Evolutionary conservation across 2,329 filamentous ascomycete species (phyloP), one percentile per base, ranked within the genome.

Genomic region (Aspergillus quadrilineatus): DNA sequence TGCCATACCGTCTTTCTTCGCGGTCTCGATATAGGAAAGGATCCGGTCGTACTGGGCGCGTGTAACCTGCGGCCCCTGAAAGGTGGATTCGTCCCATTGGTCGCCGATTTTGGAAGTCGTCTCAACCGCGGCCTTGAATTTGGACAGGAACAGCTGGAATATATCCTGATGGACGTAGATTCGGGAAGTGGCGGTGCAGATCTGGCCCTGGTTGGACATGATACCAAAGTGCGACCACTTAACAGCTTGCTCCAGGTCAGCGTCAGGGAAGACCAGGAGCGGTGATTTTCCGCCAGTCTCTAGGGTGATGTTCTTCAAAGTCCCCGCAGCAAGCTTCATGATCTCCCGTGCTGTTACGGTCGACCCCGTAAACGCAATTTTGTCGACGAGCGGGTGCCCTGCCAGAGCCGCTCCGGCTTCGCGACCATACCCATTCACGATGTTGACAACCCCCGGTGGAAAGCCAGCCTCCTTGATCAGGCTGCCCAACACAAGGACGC

Each of bases 21-120:
- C 86, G 60, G 83, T 79, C 72, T 94, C 77, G 67, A 89, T 88
- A 77, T 86, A 87, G 8, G 9, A 82, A 89, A 94, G 93, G 79
- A 95, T 92, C 65, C 89, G 88, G 79, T 95, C 90, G 69, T 89
- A 94, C 77, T 96, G 91, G 51, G 91, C 79, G 77, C 94, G 82
- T 63, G 87, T 90, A 70, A 94, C 87, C 78, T 94, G 90, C 39
- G 91, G 91, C 50, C 90, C 91, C 77, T 94, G 90, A 88, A 92
- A 93, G 64, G 89, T 93, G 61, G 88, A 82, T 63, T 82, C 72
- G 67, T 83, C 79, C 81, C 94, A 93, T 63, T 90, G 90, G 80
- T 94, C 88, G 65, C 90, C 91, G 64, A 95, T 88, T 67, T 85
- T 82, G 82, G 92, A 93, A 77, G 84, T 73, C 66, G 79, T 69